Evolutionary conservation across 2,329 filamentous ascomycete genomes (phyloP).

Genomic region (Penicillium sp.): DNA sequence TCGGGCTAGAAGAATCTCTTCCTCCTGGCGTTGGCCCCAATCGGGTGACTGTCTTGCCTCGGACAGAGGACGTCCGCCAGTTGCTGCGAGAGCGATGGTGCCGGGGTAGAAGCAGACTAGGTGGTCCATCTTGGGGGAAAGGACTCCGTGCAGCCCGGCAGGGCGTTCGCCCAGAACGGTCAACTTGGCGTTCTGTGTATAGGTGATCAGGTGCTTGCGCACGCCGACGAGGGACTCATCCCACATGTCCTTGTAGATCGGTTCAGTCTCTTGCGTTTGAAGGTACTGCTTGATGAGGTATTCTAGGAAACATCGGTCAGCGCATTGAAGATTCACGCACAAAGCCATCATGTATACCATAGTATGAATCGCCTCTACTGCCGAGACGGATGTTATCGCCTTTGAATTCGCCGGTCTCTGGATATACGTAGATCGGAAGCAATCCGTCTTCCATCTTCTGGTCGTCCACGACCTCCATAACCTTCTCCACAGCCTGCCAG

Average conservation of each 20-base stretch:
- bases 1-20: constrained; percentile 74
- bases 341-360: too few species aligned
- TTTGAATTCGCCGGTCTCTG: constrained; percentile 67
- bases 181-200: constrained; percentile 67
- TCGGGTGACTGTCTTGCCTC: constrained; percentile 62
- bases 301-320: constrained; percentile 46
- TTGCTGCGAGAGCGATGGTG: constrained; percentile 82
- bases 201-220: constrained; percentile 84
- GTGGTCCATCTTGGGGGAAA: constrained; percentile 88
- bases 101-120: constrained; percentile 95
- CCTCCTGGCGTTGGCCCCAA: constrained; percentile 73
- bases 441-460: constrained; percentile 72
- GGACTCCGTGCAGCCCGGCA: constrained; percentile 53
- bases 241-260: constrained; percentile 87
- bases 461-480: constrained; percentile 82
- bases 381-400: constrained; percentile 82
- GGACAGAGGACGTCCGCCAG: constrained; percentile 64
- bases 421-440: constrained; percentile 85
- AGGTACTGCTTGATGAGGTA: constrained; percentile 98
- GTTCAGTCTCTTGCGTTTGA: constrained; percentile 79
- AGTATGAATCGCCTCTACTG: constrained; percentile 92
- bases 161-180: constrained; percentile 87
- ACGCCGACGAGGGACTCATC: constrained; percentile 73
- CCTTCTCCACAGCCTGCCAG: constrained; percentile 84
- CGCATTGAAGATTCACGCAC: too few species aligned